A percentile compares a stretch with the other conserved stretches of the same genome.
Conservation (phyloP, 108 stramenopile species). For the Cyclotella distinguenda region DNA sequence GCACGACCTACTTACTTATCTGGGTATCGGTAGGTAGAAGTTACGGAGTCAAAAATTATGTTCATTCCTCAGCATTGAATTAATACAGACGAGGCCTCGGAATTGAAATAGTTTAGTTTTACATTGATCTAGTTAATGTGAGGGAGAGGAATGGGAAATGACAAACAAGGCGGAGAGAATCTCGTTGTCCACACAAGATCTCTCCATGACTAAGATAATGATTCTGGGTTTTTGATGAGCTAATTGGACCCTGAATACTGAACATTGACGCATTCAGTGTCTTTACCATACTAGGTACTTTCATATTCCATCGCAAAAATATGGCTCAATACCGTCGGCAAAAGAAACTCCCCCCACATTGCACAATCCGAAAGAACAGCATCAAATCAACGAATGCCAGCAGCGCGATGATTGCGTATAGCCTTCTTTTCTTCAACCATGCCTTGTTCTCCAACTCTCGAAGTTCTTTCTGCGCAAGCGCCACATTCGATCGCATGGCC, state of each 20-base stretch:
- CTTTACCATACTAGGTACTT: neutral
- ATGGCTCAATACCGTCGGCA: conserved; percentile 48
- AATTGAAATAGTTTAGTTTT: too few species aligned
- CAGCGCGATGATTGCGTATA: conserved; percentile 69
- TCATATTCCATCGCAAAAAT: neutral
- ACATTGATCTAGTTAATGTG: too few species aligned
- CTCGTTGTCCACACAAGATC: too few species aligned
- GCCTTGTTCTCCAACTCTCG: conserved; percentile 69
- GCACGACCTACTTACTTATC: too few species aligned
- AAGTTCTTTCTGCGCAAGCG: conserved; percentile 72
- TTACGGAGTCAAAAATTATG: too few species aligned
- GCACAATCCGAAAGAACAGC: conserved; percentile 70
- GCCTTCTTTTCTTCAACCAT: conserved; percentile 60
- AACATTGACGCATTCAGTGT: too few species aligned
- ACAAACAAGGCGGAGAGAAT: too few species aligned
- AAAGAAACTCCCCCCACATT: conserved; percentile 86
- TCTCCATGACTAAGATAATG: too few species aligned
- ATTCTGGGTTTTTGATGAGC: neutral
- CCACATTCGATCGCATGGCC: conserved; percentile 77
- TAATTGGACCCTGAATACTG: neutral
- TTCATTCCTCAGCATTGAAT: too few species aligned
- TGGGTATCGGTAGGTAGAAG: too few species aligned
- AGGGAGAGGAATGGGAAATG: too few species aligned
- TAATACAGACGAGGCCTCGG: too few species aligned
- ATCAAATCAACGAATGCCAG: conserved; percentile 65